Conservation (phyloP, 2,329 filamentous ascomycete species). For the Botryotinia globosa region DNA sequence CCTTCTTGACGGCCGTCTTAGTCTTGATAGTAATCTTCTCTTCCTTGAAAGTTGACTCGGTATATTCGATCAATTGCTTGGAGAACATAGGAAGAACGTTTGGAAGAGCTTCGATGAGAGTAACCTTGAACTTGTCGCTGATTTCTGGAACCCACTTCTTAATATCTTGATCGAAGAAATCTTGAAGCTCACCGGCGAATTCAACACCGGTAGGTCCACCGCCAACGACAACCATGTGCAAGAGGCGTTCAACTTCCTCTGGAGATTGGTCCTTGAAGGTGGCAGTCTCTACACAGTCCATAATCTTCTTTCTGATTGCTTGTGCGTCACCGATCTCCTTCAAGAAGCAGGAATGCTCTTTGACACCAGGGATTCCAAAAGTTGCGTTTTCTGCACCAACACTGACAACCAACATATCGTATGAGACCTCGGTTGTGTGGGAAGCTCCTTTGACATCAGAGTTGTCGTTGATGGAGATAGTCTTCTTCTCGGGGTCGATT, state of each 20-base stretch:
- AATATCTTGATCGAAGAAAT: conserved; percentile 98
- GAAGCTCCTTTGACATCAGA: conserved; percentile 87
- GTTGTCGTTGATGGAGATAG: conserved; percentile 86
- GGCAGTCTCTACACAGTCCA: conserved; percentile 98
- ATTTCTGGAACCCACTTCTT: conserved; percentile 98
- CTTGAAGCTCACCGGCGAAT: conserved; percentile 96
- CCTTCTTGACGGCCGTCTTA: conserved; percentile 98
- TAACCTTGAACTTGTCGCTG: conserved; percentile 91
- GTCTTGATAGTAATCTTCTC: conserved; percentile 97
- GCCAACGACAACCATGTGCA: conserved; percentile 96
- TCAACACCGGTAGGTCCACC: conserved; percentile 96
- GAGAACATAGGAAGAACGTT: conserved; percentile 98
- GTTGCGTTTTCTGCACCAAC: conserved; percentile 98
- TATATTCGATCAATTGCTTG: conserved; percentile 99
- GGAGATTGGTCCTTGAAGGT: conserved; percentile 93
- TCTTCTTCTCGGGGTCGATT: conserved; percentile 87
- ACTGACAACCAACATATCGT: conserved; percentile 97
- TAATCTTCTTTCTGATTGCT: conserved; percentile 95
- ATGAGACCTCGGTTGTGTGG: conserved; percentile 83
- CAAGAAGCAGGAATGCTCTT: conserved; percentile 93
- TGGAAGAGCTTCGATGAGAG: conserved; percentile 92
- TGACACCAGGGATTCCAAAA: conserved; percentile 94
- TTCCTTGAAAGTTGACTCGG: conserved; percentile 97
- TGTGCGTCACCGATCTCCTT: conserved; percentile 98
- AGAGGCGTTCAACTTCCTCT: conserved; percentile 86